These are phyloP conservation scores for Solanum hybrid DNA, from an alignment of 305 asterid genomes.

Conservation along the genomic window DNA sequence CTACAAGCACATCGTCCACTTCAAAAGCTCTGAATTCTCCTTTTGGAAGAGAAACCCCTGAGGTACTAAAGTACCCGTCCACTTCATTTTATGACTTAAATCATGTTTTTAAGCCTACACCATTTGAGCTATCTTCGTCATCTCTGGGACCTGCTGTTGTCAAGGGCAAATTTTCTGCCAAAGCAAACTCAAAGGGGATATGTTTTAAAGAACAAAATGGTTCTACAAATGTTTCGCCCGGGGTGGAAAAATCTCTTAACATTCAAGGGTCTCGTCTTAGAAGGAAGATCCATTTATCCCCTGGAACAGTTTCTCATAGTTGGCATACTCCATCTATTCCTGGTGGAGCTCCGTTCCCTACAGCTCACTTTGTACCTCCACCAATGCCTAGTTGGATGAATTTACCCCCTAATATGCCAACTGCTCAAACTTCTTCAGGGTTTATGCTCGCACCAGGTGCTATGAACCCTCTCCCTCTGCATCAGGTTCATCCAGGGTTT, in stretches of 20 bases:
- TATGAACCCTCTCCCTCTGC: not conserved
- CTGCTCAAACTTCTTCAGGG: not conserved
- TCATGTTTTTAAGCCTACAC: slow-evolving; percentile 9
- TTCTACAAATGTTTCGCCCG: not conserved
- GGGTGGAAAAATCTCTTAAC: not conserved
- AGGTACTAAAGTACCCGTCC: slow-evolving; percentile 5
- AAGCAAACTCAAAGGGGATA: slow-evolving; percentile 17
- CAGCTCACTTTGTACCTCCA: not conserved
- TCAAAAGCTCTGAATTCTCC: slow-evolving; percentile 19
- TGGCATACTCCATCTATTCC: slow-evolving; percentile 10
- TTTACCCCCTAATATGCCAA: not conserved
- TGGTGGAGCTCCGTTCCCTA: not conserved
- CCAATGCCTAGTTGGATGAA: slow-evolving; percentile 4
- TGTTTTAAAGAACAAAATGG: slow-evolving; percentile 15
- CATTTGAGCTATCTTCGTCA: slow-evolving; percentile 20
- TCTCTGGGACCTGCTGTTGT: slow-evolving; percentile 11
- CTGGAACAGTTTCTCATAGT: slow-evolving; percentile 1
- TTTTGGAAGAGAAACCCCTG: slow-evolving; percentile 18
- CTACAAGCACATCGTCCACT: slow-evolving; percentile 27
- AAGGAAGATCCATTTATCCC: slow-evolving; percentile 11
- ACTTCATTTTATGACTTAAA: slow-evolving; percentile 17
- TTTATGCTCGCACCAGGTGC: not conserved
- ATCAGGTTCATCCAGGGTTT: slow-evolving; percentile 18
- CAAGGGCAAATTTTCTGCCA: slow-evolving; percentile 17
- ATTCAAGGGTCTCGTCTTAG: not conserved